A percentile compares a stretch with the other conserved stretches of the same genome.
phyloP scores from a whole-genome alignment of 352 stramenopile genomes.

The Globisporangium nodosum region DNA sequence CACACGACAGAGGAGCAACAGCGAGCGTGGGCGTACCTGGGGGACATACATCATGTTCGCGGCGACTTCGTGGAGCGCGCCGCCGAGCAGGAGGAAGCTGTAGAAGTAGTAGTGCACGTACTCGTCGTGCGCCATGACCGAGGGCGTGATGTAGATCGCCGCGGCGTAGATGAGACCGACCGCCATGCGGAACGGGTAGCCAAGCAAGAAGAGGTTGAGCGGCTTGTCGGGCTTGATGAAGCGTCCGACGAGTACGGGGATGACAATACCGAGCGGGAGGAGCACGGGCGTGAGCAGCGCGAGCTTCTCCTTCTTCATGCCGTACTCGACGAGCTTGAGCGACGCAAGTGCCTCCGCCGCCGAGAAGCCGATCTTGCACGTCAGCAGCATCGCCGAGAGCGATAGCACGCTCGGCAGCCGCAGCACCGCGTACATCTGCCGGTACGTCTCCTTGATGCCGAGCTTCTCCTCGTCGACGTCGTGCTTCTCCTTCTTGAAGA shows the following conservation, averaged over 20 bases:
- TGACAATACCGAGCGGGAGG: conserved; percentile 84
- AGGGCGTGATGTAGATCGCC: conserved; percentile 78
- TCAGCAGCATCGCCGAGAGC: conserved; percentile 88
- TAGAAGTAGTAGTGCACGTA: conserved; percentile 77
- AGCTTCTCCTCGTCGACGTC: conserved; percentile 59
- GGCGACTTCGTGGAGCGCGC: conserved; percentile 77
- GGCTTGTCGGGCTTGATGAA: conserved; percentile 68
- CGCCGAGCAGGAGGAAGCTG: conserved; percentile 57
- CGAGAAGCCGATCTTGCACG: conserved; percentile 90
- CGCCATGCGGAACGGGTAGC: conserved; percentile 82
- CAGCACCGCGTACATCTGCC: conserved; percentile 84
- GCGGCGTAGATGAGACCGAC: conserved; percentile 79
- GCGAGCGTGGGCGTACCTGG: conserved; percentile 23
- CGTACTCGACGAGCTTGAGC: conserved; percentile 91
- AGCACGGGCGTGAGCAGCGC: conserved; percentile 84
- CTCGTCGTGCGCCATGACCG: conserved; percentile 73
- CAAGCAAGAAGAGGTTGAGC: conserved; percentile 71
- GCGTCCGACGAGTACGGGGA: conserved; percentile 74
- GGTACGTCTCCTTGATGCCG: conserved; percentile 86
- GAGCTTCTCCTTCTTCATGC: conserved; percentile 91
- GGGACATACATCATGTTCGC: conserved; percentile 92
- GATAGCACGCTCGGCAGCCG: conserved; percentile 81
- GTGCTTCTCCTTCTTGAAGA: conserved; percentile 90
- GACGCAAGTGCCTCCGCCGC: conserved; percentile 87
- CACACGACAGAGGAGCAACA: not conserved